Conservation (phyloP, 768 basidiomycete species). For the Boletales sp. region DNA sequence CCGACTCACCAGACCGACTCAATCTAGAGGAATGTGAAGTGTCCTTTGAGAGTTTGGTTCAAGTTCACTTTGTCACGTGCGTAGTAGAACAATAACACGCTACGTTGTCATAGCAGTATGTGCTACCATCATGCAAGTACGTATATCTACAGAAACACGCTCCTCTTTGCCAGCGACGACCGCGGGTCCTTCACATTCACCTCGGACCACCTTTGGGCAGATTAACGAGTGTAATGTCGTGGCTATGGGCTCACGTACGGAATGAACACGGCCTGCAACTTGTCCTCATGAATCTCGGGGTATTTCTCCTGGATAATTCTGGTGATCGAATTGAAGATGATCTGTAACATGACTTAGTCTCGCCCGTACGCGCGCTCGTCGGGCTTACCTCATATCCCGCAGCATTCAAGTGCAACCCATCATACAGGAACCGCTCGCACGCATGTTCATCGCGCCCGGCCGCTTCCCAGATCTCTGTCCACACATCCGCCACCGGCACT, state of each 20-base stretch:
- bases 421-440: slow-evolving; percentile 52
- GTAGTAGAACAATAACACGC: slow-evolving; percentile 8
- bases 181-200: slow-evolving; percentile 19
- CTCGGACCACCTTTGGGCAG: slow-evolving; percentile 22
- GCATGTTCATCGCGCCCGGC: slow-evolving; percentile 58
- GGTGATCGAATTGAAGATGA: slow-evolving; percentile 63
- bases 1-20: no score
- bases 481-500: slow-evolving; percentile 70
- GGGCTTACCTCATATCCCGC: slow-evolving; percentile 12
- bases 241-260: slow-evolving; percentile 41
- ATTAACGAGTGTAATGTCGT: background rate
- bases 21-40: no score
- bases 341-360: slow-evolving; percentile 35
- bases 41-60: slow-evolving; percentile 33
- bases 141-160: no score
- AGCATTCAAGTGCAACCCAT: slow-evolving; percentile 78
- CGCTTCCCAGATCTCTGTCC: slow-evolving; percentile 66
- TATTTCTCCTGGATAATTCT: slow-evolving; percentile 52
- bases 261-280: slow-evolving; percentile 54
- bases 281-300: slow-evolving; percentile 69
- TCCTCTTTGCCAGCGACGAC: slow-evolving; percentile 18
- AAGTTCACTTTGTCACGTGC: slow-evolving; percentile 50
- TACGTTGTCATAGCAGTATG: slow-evolving; percentile 9
- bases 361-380: no score
- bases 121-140: slow-evolving; percentile 6